Evolutionary conservation across 306 rosid genomes (phyloP), one percentile per base, ranked within the genome.

Genomic region (Prunus kanzakura): DNA sequence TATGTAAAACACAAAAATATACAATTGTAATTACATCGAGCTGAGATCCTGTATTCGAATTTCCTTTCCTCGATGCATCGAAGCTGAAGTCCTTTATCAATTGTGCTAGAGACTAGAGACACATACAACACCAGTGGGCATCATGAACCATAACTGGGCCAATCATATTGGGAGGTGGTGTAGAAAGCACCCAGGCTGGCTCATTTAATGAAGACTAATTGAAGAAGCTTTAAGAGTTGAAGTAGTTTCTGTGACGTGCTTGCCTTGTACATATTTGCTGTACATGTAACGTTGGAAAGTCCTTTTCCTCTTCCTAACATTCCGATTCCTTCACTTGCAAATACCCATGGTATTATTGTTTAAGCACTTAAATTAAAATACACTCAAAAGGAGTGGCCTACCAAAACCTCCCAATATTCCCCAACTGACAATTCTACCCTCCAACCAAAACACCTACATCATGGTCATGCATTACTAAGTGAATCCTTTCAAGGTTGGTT

Each of bases 201-300:
- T 58, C 1, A 8, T 35, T 61, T 25, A 45, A 13, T 32, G 58
- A 52, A 66, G 52, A 46, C 35, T 25, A 19, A 49, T 35, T 71
- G 14, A 10, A 23, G 7, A 11, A 43, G 74, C 55, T 57, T 30
- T 77, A 49, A 49, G 62, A 20, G 45, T 60, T 43, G 74, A 80
- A 78, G 83, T 80, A 69, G 82, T 67, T 78, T 81, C 11, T 75
- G 18, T 57, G 68, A 81, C 78, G 55, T 56, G 73, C 58, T 84
- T 87, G 89, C 87, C 78, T 69, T 69, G 73, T 78, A 74, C 82
- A 79, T 73, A 76, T 85, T 76, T 77, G 89, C 87, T 88, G 90
- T 60, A 22, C 18, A 88, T 87, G 77, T 79, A 68, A 86, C 86
- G 98, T 87, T 93, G 97, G 97, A 91, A 91, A 89, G 97, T 87